Base-by-base conservation (phyloP, 495 filamentous ascomycete genomes). In the Podospora didyma region DNA sequence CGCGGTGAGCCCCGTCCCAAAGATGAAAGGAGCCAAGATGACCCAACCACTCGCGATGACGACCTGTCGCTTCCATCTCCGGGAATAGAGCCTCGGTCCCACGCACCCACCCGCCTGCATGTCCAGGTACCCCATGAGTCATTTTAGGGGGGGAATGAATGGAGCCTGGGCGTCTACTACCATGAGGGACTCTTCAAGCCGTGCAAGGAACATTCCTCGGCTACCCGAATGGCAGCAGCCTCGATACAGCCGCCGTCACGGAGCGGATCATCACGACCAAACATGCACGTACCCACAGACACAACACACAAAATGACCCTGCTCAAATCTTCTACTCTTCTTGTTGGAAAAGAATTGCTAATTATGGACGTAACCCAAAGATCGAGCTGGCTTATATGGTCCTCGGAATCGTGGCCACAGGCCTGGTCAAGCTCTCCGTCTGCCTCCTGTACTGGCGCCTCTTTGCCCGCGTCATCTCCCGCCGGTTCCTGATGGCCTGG, bases 371-470 rank as follows among this genome's bases (percentile, higher is more conserved):
- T 31, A 21, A 11, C 19, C 28, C 3, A 19, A 42, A 52, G 53
- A 37, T 51, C 7, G 53, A 60, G 19, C 47, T 56, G 7, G 16
- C 47, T 1, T 51, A 24, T 34, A 41, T 60, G 3, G 21, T 60
- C 1, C 22, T 65, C 17, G 60, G 56, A 17, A 53, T 57, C 14
- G 49, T 37, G 0, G 39, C 46, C 17, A 39, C 53, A 24, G 60
- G 60, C 31, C 31, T 62, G 7, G 37, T 59, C 51, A 65, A 62
- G 24, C 26, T 65, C 1, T 62, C 53, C 7, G 39, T 57, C 6
- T 45, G 28, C 22, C 56, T 62, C 2, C 49, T 65, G 6, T 65
- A 62, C 53, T 65, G 60, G 62, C 55, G 62, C 10, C 41, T 64
- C 2, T 64, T 64, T 21, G 46, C 62, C 7, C 24, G 34, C 1